Percentiles rank a stretch among this genome's conserved stretches.
Conservation (phyloP, 2,329 filamentous ascomycete genomes). For the Xylaria sp. region DNA sequence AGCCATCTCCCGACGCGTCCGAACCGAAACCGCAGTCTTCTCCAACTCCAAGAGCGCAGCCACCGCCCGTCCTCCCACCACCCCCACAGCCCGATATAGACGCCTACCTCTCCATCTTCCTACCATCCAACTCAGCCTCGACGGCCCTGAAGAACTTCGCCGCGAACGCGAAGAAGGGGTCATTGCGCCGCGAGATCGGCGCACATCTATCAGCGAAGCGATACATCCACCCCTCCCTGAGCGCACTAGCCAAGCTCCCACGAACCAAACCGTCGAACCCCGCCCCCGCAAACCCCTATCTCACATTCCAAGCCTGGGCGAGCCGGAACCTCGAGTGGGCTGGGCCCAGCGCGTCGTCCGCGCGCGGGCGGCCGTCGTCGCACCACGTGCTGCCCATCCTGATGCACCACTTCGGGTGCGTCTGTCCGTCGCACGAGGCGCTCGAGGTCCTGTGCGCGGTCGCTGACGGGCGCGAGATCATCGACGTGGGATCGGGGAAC, state of each 20-base stretch:
- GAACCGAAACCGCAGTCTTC: background rate
- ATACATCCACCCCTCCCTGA: conserved; percentile 53
- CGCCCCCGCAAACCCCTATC: conserved; percentile 64
- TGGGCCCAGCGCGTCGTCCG: conserved; percentile 61
- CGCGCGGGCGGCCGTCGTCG: conserved; percentile 50
- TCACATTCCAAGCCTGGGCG: conserved; percentile 70
- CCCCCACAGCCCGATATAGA: conserved; percentile 64
- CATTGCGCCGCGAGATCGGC: conserved; percentile 62
- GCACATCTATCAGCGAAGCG: conserved; percentile 60
- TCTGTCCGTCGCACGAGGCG: conserved; percentile 70
- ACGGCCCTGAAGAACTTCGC: conserved; percentile 67
- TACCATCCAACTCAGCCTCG: conserved; percentile 60
- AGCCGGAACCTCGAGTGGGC: conserved; percentile 69
- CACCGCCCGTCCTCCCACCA: conserved; percentile 45
- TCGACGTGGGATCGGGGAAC: conserved; percentile 73
- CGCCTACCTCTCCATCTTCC: conserved; percentile 72
- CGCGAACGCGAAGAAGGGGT: conserved; percentile 58
- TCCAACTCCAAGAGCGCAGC: background rate
- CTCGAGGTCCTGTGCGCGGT: conserved; percentile 65
- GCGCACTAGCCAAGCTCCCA: conserved; percentile 49
- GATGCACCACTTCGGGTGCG: conserved; percentile 81
- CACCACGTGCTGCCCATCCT: conserved; percentile 75
- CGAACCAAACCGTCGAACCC: conserved; percentile 28
- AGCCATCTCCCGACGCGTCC: background rate
- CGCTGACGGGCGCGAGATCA: conserved; percentile 57